Evolutionary conservation across 2,329 filamentous ascomycete species (phyloP).

Genomic region (Clonostachys chloroleuca): DNA sequence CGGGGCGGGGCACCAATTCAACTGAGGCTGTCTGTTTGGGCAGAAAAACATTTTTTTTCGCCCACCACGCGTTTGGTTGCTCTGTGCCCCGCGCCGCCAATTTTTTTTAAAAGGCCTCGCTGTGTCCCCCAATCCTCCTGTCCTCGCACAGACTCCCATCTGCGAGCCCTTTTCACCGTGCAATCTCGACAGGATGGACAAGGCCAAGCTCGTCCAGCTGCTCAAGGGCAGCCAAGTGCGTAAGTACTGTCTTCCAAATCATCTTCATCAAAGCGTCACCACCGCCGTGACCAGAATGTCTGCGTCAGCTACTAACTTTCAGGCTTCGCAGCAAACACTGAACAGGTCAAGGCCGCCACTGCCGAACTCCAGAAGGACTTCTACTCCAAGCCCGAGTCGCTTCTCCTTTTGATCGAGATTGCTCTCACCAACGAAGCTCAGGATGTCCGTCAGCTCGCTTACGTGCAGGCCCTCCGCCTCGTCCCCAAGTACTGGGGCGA

Average conservation of each 20-base stretch:
- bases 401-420: slow-evolving; percentile 84
- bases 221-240: slow-evolving; percentile 84
- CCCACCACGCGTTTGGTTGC: background rate
- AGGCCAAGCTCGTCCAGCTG: slow-evolving; percentile 77
- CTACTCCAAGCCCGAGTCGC: slow-evolving; percentile 80
- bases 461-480: slow-evolving; percentile 82
- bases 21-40: background rate
- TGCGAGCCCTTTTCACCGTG: slow-evolving; percentile 4
- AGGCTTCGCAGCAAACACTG: slow-evolving; percentile 68
- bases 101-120: background rate
- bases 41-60: background rate
- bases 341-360: slow-evolving; percentile 85
- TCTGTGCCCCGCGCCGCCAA: slow-evolving; percentile 1
- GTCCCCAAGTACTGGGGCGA: slow-evolving; percentile 79
- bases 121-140: background rate
- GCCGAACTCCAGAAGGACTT: slow-evolving; percentile 88
- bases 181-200: slow-evolving; percentile 28
- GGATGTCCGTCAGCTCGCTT: slow-evolving; percentile 81
- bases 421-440: slow-evolving; percentile 71
- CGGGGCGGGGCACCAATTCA: too few species aligned
- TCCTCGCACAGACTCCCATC: slow-evolving; percentile 2
- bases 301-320: slow-evolving; percentile 20
- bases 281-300: slow-evolving; percentile 1
- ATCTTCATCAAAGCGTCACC: slow-evolving; percentile 1
- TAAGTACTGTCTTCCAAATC: slow-evolving; percentile 41